phyloP scores from a whole-genome alignment of 805 yeast species.

The Teunomyces pallodes region DNA sequence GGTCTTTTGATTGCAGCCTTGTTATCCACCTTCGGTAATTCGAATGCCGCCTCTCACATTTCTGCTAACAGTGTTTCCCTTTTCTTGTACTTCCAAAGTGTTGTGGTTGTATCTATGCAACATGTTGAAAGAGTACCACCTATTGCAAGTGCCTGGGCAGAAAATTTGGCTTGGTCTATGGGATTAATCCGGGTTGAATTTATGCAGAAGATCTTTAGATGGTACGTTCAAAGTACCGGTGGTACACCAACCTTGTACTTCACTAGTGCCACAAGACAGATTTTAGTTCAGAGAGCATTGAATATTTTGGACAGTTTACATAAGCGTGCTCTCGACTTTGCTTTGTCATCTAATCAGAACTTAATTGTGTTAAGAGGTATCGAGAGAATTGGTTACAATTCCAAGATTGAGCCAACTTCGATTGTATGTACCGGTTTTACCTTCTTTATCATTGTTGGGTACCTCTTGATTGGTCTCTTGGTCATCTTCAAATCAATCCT shows the following conservation, averaged over 20 bases:
- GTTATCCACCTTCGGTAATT: constrained; percentile 81
- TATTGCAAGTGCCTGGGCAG: constrained; percentile 89
- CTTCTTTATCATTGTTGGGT: constrained; percentile 75
- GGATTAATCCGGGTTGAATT: constrained; percentile 76
- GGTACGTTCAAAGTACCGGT: constrained; percentile 88
- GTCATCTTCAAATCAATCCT: constrained; percentile 51
- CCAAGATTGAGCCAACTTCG: constrained; percentile 78
- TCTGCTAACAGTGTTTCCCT: constrained; percentile 83
- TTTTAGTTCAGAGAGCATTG: constrained; percentile 71
- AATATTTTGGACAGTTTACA: constrained; percentile 27
- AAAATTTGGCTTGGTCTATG: constrained; percentile 92
- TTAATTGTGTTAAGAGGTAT: constrained; percentile 82
- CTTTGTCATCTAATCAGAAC: constrained; percentile 48
- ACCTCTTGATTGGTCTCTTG: constrained; percentile 62
- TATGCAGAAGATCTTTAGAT: constrained; percentile 81
- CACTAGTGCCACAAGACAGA: constrained; percentile 57
- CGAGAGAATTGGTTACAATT: constrained; percentile 73
- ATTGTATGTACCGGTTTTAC: constrained; percentile 86
- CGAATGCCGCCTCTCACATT: constrained; percentile 85
- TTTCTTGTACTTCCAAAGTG: constrained; percentile 84
- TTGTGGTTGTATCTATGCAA: constrained; percentile 79
- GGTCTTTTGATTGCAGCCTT: constrained; percentile 83
- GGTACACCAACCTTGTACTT: constrained; percentile 75
- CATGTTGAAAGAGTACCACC: constrained; percentile 88
- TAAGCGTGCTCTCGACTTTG: constrained; percentile 32